These are phyloP conservation scores for Sporothrix inflata DNA, from an alignment of 2,329 filamentous ascomycete genomes.

Conservation along the genomic window DNA sequence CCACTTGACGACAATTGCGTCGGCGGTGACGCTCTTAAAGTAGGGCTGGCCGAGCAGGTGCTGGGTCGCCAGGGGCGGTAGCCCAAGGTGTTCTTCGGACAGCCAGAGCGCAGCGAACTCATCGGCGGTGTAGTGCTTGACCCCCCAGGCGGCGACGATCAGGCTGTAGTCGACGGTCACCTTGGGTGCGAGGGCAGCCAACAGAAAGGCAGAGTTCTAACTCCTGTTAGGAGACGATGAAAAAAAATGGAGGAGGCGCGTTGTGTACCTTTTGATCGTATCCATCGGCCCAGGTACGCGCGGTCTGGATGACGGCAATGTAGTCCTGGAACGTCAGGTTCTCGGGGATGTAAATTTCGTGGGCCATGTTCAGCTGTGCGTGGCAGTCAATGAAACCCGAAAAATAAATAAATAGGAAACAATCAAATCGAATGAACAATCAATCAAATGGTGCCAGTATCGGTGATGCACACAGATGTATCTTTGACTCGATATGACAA, in stretches of 20 bases:
- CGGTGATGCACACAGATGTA: not conserved
- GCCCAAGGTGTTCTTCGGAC: not conserved
- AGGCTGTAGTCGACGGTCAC: not conserved
- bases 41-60: not conserved
- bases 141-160: not conserved
- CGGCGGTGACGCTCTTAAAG: not conserved
- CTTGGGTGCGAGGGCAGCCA: not conserved
- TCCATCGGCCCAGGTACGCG: not conserved
- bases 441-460: not conserved
- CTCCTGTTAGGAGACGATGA: not conserved
- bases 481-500: not conserved
- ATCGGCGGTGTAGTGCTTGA: not conserved
- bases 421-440: not conserved
- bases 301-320: conserved; percentile 8
- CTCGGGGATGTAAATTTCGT: conserved; percentile 12
- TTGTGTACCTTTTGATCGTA: not conserved
- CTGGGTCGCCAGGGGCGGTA: not conserved
- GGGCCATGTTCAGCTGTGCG: not conserved
- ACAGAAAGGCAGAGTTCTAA: not conserved
- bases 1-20: not conserved
- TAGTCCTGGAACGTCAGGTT: conserved; percentile 19
- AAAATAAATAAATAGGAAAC: no score
- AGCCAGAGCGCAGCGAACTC: not conserved
- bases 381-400: no score
- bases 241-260: no score